Base-by-base conservation (phyloP, 768 basidiomycete genomes). In the Tricholoma saponaceum region DNA sequence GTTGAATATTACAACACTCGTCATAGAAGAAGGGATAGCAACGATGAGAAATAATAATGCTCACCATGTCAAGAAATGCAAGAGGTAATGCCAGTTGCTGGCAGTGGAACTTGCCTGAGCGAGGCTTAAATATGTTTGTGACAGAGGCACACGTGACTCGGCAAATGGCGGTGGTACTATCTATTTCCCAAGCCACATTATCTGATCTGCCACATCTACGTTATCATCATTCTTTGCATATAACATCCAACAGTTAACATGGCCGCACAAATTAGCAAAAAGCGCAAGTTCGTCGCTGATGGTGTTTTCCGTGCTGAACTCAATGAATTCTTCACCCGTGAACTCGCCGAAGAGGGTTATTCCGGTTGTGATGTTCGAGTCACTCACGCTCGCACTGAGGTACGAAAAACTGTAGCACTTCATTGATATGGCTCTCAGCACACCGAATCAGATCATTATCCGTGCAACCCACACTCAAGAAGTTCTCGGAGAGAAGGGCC, bases 341-440 rank as follows among this genome's bases (percentile, higher is more conserved):
- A 98, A 77, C 91, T 98, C 68, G 92, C 97, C 55, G 95, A 95
- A 78, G 97, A 99, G 77, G 96, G 96, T 66, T 99, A 98, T 85
- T 98, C 97, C 78, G 97, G 97, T 55, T 99, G 97, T 76, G 97
- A 99, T 78, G 97, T 99, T 74, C 94, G 97, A 70, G 95, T 98
- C 61, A 98, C 97, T 65, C 96, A 98, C 74, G 95, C 96, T 62
- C 91, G 96, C 70, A 99, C 97, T 66, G 97, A 99, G 82, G 92
- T 92, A 70, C 58, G 16, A 46, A 18, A 58, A 23, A 10, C 18
- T 22, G 41, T 49, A n/a, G 9, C 18, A 10, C 16, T 43, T 28
- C 33, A 28, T 51, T 16, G 28, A 39, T 22, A 30, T 32, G 14
- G 13, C 12, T 43, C 52, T 60, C 35, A 59, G n/a, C 33, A 32